Evolutionary conservation across 1,284 basidiomycete genomes (phyloP), one percentile per base, ranked within the genome.

Genomic region (Melampsora americana): DNA sequence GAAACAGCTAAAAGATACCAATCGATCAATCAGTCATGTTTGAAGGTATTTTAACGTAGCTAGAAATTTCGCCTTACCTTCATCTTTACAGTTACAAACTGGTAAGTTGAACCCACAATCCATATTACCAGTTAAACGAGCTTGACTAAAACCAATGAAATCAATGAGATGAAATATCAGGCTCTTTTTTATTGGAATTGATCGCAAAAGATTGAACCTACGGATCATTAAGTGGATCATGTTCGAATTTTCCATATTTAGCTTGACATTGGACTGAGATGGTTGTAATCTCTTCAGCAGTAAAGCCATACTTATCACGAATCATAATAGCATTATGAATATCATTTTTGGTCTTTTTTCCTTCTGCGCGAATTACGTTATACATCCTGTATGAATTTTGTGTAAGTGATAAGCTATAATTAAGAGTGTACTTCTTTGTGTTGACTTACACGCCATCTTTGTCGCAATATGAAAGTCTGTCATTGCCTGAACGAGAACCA

Each of bases 221-320:
- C 3, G 32, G 11, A 26, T 67, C 64, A 30, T 53, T 64, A 23
- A 74, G 66, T 12, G 65, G 50, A 32, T 74, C 72, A 46, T 74
- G 65, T 65, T 74, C 72, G 42, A 74, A 74, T 20, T 26, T 67
- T 44, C 65, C 65, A 35, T 74, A 74, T 59, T 74, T 74, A 16
- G 39, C 23, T 48, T 74, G 72, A 46, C 72, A 74, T 39, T 66
- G 48, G 39, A 23, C 46, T 12, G 72, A 74, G 30, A 20, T 61
- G 20, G 23, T 66, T 16, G 65, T 65, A 42, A 74, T 74, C 26
- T 46, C 59, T 35, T 74, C 72, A 5, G 32, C 65, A 12, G 28
- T 60, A 39, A 67, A 66, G 0, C 72, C 72, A 23, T 74, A 74
- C 26, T 74, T 74, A 30, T 56, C 60, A 3, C 23, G 30, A 35